phyloP scores from a whole-genome alignment of 805 yeast species.

The Candida caryicola region DNA sequence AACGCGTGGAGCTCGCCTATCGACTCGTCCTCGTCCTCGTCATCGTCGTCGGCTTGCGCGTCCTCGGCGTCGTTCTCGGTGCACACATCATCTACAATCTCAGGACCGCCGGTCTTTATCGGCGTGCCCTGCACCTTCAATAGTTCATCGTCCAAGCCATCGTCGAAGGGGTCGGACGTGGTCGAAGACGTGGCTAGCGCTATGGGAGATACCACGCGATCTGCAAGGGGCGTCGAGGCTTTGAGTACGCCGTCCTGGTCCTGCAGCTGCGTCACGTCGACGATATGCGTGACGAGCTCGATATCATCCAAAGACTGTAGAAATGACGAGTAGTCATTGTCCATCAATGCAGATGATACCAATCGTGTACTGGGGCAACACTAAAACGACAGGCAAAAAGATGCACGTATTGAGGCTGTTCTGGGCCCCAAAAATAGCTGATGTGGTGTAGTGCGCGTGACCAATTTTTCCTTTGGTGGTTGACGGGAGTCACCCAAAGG shows the following conservation, averaged over 20 bases:
- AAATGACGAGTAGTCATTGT: slow-evolving; percentile 10
- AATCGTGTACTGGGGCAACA: too few species aligned
- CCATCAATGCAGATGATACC: slow-evolving; percentile 3
- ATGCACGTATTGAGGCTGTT: too few species aligned
- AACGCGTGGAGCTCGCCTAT: slow-evolving; percentile 47
- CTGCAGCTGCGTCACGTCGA: neutral
- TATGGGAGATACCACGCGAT: neutral
- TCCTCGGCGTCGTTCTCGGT: slow-evolving; percentile 1
- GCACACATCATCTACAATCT: neutral
- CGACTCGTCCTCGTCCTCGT: slow-evolving; percentile 14
- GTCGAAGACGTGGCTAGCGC: slow-evolving; percentile 7
- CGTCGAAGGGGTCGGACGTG: slow-evolving; percentile 26
- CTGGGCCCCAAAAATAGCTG: neutral
- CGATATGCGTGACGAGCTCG: neutral
- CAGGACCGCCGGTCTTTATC: neutral
- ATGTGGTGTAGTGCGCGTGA: neutral
- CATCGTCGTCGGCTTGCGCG: slow-evolving; percentile 3
- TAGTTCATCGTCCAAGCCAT: slow-evolving; percentile 21
- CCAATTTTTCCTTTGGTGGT: neutral
- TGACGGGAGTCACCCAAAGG: neutral
- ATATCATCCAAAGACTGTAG: slow-evolving; percentile 18
- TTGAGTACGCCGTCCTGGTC: slow-evolving; percentile 4
- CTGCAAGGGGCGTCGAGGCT: slow-evolving; percentile 7
- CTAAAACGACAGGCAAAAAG: too few species aligned
- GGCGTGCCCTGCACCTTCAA: slow-evolving; percentile 2